Conservation (phyloP, 371 early-diverging fungal species). For the Apophysomyces ossiformis region DNA sequence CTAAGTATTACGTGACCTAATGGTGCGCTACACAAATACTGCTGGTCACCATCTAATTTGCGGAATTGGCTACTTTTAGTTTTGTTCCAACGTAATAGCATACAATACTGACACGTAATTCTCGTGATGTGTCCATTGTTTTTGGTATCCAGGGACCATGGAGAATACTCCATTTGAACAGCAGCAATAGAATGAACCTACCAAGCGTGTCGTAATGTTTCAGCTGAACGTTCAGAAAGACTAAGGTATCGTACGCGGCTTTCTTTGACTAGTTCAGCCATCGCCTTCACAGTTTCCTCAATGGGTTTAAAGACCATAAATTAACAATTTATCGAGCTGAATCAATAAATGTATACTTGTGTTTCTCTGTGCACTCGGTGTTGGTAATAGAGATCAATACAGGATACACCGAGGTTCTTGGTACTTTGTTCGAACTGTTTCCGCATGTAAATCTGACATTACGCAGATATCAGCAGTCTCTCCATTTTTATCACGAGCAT, state of each 20-base stretch:
- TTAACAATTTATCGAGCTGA: not conserved
- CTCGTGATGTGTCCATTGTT: constrained; percentile 59
- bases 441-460: constrained; percentile 53
- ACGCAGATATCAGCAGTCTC: constrained; percentile 39
- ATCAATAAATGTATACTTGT: not conserved
- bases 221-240: constrained; percentile 60
- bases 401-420: constrained; percentile 49
- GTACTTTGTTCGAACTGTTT: constrained; percentile 47
- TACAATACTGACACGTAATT: constrained; percentile 64
- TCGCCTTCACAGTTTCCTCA: no score
- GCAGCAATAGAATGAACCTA: constrained; percentile 70
- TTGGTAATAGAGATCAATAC: constrained; percentile 64
- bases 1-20: constrained; percentile 69
- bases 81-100: constrained; percentile 36
- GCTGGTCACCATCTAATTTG: not conserved
- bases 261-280: no score
- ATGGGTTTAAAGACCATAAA: not conserved
- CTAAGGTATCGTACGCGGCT: constrained; percentile 14
- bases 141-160: constrained; percentile 60
- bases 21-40: constrained; percentile 28
- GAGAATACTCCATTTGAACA: constrained; percentile 58
- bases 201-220: constrained; percentile 59
- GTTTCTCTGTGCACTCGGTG: constrained; percentile 57
- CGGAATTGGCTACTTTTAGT: not conserved
- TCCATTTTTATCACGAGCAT: constrained; percentile 28